These are phyloP conservation scores for Cercospora brassicicola DNA, from an alignment of 2,329 filamentous ascomycete genomes.

Conservation along the genomic window DNA sequence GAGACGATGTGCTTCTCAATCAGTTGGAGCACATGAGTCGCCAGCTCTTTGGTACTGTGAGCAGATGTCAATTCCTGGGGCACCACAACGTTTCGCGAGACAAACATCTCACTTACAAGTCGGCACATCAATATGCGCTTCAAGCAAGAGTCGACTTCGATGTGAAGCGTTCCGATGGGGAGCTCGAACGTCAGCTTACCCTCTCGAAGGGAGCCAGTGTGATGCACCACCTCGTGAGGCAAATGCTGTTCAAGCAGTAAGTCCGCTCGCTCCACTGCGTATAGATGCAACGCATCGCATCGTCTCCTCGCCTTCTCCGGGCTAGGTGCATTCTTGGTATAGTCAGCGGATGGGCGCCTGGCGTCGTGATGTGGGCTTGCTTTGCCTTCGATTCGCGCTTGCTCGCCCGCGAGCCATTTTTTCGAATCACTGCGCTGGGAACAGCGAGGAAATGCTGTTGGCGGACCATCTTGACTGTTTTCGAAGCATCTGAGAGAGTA, in stretches of 20 bases:
- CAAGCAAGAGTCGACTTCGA: not conserved
- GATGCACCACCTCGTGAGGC: not conserved
- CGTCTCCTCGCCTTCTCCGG: not conserved
- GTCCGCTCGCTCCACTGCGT: not conserved
- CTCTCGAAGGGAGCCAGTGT: not conserved
- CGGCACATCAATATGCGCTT: not conserved
- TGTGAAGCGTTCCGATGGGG: not conserved
- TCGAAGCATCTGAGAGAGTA: not conserved
- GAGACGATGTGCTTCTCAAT: not conserved
- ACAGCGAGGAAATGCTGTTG: not conserved
- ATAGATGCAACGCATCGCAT: not conserved
- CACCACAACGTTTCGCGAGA: not conserved
- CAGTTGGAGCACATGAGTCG: not conserved
- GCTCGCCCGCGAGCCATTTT: not conserved
- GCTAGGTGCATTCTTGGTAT: not conserved
- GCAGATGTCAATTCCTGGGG: not conserved
- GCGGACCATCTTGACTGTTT: not conserved
- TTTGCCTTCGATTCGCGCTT: not conserved
- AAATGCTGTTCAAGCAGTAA: not conserved
- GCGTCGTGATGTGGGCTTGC: not conserved
- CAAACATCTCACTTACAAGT: not conserved
- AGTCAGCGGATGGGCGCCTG: not conserved
- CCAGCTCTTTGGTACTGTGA: not conserved
- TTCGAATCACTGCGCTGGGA: not conserved
- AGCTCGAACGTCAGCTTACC: not conserved